A percentile compares a stretch with the other conserved stretches of the same genome.
phyloP scores from a whole-genome alignment of 805 yeast species.

The Ogataea ramenticola region DNA sequence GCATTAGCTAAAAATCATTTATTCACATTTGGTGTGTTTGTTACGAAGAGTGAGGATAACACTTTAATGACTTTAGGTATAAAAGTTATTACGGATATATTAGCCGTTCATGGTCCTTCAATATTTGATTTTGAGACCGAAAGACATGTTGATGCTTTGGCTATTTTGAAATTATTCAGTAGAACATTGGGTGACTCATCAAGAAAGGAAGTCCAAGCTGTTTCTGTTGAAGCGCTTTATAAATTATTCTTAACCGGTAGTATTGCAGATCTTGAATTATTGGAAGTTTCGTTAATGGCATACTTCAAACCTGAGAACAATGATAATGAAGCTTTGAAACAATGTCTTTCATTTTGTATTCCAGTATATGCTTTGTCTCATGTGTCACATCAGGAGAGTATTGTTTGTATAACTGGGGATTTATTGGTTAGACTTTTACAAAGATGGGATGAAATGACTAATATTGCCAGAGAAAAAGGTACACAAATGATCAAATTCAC shows the following conservation, averaged over 20 bases:
- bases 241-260: constrained; percentile 76
- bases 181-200: constrained; percentile 51
- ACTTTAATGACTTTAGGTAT: constrained; percentile 55
- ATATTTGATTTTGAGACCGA: constrained; percentile 48
- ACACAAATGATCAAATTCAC: constrained; percentile 17
- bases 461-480: constrained; percentile 20
- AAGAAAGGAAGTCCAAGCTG: constrained; percentile 63
- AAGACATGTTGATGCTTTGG: constrained; percentile 56
- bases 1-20: constrained; percentile 55
- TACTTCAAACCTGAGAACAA: constrained; percentile 69
- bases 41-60: constrained; percentile 51
- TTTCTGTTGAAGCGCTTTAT: constrained; percentile 81
- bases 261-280: constrained; percentile 59
- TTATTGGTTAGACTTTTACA: constrained; percentile 51
- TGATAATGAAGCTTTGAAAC: constrained; percentile 60
- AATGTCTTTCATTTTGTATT: constrained; percentile 76
- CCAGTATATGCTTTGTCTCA: constrained; percentile 85
- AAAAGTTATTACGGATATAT: constrained; percentile 67
- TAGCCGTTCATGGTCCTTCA: constrained; percentile 67
- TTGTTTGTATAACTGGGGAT: constrained; percentile 60
- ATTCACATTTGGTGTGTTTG: constrained; percentile 61
- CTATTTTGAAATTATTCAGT: constrained; percentile 63
- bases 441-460: constrained; percentile 30
- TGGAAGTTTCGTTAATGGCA: constrained; percentile 62
- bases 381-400: constrained; percentile 56